Conservation (phyloP, 1,139 yeast species). For the Sugiyamaella sp. region DNA sequence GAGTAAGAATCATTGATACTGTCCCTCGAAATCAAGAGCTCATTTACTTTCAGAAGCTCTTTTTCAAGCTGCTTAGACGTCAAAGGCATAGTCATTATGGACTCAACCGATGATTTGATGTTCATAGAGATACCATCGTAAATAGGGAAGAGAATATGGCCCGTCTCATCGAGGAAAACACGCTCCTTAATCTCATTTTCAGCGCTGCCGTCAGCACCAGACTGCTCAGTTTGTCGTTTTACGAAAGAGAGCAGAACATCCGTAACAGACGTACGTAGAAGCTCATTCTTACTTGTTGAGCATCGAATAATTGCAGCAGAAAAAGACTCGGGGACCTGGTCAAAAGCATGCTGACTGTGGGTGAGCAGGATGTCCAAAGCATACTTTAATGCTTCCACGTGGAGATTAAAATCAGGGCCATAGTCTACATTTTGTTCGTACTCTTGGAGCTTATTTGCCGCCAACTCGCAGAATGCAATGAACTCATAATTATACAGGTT, state of each 20-base stretch:
- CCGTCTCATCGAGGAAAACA: constrained; percentile 4
- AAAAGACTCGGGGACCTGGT: constrained; percentile 21
- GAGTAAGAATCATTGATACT: constrained; percentile 35
- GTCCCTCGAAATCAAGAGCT: constrained; percentile 30
- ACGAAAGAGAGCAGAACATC: constrained; percentile 26
- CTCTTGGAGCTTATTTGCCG: constrained; percentile 24
- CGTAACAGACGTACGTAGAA: constrained; percentile 25
- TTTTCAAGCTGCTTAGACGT: constrained; percentile 23
- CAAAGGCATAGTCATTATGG: constrained; percentile 21
- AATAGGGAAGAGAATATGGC: constrained; percentile 24
- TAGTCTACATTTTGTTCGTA: constrained; percentile 25
- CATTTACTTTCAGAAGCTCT: constrained; percentile 28
- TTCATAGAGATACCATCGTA: constrained; percentile 26
- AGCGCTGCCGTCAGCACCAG: background rate
- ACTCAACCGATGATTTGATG: constrained; percentile 20
- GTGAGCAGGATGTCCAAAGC: constrained; percentile 25
- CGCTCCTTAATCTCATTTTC: constrained; percentile 6
- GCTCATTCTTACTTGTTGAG: constrained; percentile 25
- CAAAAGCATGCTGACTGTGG: constrained; percentile 18
- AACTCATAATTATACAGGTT: constrained; percentile 21
- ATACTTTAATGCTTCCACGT: constrained; percentile 23
- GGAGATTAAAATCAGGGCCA: constrained; percentile 21
- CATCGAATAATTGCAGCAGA: constrained; percentile 26
- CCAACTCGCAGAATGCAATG: constrained; percentile 23
- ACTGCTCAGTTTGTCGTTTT: constrained; percentile 5